Evolutionary conservation across 139 green algal species (phyloP).

Genomic region (Spirogloea muscicola): DNA sequence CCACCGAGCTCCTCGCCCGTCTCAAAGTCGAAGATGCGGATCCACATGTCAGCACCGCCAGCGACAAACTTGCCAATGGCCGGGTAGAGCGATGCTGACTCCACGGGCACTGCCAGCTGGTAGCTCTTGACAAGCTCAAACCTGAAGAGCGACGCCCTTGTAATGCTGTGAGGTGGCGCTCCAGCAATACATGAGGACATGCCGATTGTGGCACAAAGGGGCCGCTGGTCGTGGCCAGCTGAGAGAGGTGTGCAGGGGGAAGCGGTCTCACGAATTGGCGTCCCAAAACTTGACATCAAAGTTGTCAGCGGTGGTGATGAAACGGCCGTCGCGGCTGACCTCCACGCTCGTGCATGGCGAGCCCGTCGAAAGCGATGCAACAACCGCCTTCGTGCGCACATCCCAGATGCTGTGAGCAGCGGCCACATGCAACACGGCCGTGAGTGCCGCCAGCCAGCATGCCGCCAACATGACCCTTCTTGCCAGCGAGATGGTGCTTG

Average conservation of each 20-base stretch:
- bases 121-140: conserved; percentile 19
- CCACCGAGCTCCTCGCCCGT: conserved; percentile 65
- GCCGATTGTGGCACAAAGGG: too few species aligned
- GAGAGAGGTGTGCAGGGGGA: too few species aligned
- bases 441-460: too few species aligned
- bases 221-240: too few species aligned
- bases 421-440: too few species aligned
- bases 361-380: conserved; percentile 59
- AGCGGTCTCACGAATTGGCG: too few species aligned
- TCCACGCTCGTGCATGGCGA: conserved; percentile 75
- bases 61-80: conserved; percentile 65
- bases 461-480: too few species aligned
- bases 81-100: conserved; percentile 75
- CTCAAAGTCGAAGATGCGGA: conserved; percentile 80
- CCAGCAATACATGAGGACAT: too few species aligned
- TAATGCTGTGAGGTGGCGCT: too few species aligned
- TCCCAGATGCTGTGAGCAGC: conserved; percentile 74
- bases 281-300: conserved; percentile 75
- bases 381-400: conserved; percentile 53
- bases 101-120: conserved; percentile 56
- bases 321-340: conserved; percentile 62
- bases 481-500: too few species aligned
- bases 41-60: conserved; percentile 96
- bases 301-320: conserved; percentile 80
- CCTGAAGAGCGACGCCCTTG: too few species aligned